phyloP scores from a whole-genome alignment of 805 yeast genomes.

The Lipomyces orientalis region DNA sequence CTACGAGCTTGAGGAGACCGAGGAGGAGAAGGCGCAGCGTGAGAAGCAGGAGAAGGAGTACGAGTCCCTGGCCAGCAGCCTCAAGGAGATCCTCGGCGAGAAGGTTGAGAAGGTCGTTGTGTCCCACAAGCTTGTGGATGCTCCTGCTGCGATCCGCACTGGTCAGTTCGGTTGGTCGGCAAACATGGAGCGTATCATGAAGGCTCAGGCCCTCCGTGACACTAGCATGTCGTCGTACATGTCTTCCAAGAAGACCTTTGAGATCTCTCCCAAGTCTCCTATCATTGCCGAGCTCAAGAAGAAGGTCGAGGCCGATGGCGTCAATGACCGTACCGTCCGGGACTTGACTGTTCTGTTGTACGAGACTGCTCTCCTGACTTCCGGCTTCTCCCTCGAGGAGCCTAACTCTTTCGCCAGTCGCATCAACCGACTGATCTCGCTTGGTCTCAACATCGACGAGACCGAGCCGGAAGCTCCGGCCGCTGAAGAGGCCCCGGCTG shows the following conservation, averaged over 20 bases:
- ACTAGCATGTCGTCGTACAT: slow-evolving; percentile 98
- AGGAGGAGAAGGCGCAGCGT: slow-evolving; percentile 93
- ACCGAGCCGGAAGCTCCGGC: slow-evolving; percentile 58
- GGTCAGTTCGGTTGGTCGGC: slow-evolving; percentile 99
- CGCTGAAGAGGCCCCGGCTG: slow-evolving; percentile 55
- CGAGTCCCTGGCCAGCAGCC: slow-evolving; percentile 92
- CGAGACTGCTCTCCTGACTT: slow-evolving; percentile 97
- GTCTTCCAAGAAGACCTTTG: slow-evolving; percentile 99
- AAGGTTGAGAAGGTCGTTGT: slow-evolving; percentile 99
- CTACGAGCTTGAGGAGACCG: slow-evolving; percentile 94
- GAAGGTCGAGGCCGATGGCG: slow-evolving; percentile 97
- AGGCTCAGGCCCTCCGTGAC: slow-evolving; percentile 99
- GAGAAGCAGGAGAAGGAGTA: slow-evolving; percentile 91
- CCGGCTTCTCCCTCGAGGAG: slow-evolving; percentile 99
- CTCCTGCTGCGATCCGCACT: slow-evolving; percentile 99
- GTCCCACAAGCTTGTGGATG: slow-evolving; percentile 94
- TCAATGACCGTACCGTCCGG: slow-evolving; percentile 97
- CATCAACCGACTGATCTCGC: slow-evolving; percentile 96
- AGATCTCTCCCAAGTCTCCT: slow-evolving; percentile 95
- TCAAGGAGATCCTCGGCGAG: slow-evolving; percentile 97
- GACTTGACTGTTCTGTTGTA: slow-evolving; percentile 94
- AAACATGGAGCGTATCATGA: slow-evolving; percentile 99
- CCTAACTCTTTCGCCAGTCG: slow-evolving; percentile 97
- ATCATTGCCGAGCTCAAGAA: slow-evolving; percentile 94
- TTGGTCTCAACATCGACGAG: slow-evolving; percentile 98